Percentiles rank a stretch among this genome's conserved stretches.
phyloP scores from a whole-genome alignment of 1,139 yeast genomes.

The Candida tetrigidarum region DNA sequence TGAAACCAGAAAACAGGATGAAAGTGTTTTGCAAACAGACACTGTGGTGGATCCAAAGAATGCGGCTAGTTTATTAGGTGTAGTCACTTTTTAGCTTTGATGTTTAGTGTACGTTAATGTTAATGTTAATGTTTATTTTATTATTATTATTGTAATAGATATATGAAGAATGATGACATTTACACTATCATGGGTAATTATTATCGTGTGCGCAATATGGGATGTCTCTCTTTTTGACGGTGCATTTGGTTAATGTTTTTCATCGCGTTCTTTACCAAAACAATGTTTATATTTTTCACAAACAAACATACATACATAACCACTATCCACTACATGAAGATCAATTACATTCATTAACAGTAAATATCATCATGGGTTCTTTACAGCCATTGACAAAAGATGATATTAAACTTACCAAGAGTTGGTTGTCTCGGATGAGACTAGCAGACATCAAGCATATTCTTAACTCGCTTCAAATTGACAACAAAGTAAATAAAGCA shows the following conservation, averaged over 20 bases:
- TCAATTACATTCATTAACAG: too few relatives aligned
- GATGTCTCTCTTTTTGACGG: not conserved
- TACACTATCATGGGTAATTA: too few relatives aligned
- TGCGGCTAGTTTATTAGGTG: conserved; percentile 81
- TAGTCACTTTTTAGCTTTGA: conserved; percentile 62
- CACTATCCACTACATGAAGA: too few relatives aligned
- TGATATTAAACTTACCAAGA: not conserved
- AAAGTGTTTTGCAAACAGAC: conserved; percentile 22
- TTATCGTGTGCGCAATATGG: too few relatives aligned
- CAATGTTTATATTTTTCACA: too few relatives aligned
- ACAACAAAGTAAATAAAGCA: not conserved
- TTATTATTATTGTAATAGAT: not conserved
- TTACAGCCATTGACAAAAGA: not conserved
- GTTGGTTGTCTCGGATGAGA: not conserved
- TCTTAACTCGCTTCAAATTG: not conserved
- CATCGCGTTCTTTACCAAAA: too few relatives aligned
- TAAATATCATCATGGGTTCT: not conserved
- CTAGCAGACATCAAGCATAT: not conserved
- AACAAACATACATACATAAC: not conserved
- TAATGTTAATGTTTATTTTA: not conserved
- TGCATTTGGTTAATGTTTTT: not conserved
- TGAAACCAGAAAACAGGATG: conserved; percentile 26
- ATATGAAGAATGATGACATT: too few relatives aligned
- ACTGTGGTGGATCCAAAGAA: conserved; percentile 75
- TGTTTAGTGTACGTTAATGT: too few relatives aligned